These are phyloP conservation scores for Sordariomycetes sp. DNA, from an alignment of 2,329 filamentous ascomycete genomes.

Conservation along the genomic window DNA sequence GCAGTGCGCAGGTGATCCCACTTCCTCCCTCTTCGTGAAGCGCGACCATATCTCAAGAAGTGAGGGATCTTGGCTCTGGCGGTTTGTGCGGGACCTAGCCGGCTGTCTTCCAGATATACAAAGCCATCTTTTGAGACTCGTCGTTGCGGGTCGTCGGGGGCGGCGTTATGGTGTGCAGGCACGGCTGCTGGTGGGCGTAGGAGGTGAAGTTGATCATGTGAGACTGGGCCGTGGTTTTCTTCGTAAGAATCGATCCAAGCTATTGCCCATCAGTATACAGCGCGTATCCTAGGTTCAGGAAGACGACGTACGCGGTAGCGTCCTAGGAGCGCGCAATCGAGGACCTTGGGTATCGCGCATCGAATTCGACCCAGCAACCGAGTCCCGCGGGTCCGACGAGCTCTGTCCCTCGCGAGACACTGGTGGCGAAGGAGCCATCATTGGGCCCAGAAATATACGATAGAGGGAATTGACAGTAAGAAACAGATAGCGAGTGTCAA, in stretches of 20 bases:
- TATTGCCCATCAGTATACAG: slow-evolving; percentile 13
- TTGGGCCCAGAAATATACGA: too few species aligned
- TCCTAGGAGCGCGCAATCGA: too few species aligned
- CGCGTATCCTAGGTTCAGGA: too few species aligned
- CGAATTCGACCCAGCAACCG: too few species aligned
- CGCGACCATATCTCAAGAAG: slow-evolving; percentile 37
- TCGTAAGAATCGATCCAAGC: slow-evolving; percentile 43
- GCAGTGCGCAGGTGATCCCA: slow-evolving; percentile 52
- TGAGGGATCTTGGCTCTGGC: slow-evolving; percentile 29
- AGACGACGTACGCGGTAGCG: too few species aligned
- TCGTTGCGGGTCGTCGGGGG: slow-evolving; percentile 26
- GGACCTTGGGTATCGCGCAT: too few species aligned
- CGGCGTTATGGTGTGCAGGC: slow-evolving; percentile 28
- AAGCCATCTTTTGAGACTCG: slow-evolving; percentile 40
- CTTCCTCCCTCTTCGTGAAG: slow-evolving; percentile 36
- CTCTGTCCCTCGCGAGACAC: too few species aligned
- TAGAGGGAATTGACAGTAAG: too few species aligned
- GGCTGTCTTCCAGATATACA: slow-evolving; percentile 29
- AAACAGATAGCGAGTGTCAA: too few species aligned
- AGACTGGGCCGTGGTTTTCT: slow-evolving; percentile 24
- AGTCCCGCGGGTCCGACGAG: too few species aligned
- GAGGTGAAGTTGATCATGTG: slow-evolving; percentile 27
- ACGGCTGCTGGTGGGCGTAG: slow-evolving; percentile 28
- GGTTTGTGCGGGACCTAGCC: slow-evolving; percentile 22
- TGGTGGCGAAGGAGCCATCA: too few species aligned